Evolutionary conservation across 176 grass and related monocot genomes (phyloP), one percentile per base, ranked within the genome.

Genomic region (Saccharum spontaneum): DNA sequence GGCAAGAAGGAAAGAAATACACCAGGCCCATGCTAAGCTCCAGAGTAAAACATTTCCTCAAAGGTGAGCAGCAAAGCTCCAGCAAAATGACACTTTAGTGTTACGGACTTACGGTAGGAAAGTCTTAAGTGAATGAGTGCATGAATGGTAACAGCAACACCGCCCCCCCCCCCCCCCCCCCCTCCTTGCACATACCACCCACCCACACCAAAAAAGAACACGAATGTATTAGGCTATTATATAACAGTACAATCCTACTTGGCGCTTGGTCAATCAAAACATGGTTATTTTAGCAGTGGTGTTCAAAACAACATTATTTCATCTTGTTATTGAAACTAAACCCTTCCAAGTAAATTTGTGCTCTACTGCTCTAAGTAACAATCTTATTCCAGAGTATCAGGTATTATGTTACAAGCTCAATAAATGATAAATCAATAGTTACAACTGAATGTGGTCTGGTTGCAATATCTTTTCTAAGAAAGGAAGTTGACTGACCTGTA

Each of bases 401-500:
- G 50, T 80, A 33, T 80, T 75, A 30, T 76, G 49, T 52, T 9
- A 80, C 48, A 20, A 91, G 49, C 14, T 84, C 61, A 69, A 75
- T 64, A 68, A 64, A 85, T 38, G 26, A 87, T 52, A 83, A 67
- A 69, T 54, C 12, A 31, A 60, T n/a, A 65, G 59, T 22, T 67
- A 75, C 79, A 78, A 55, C 17, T 48, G 63, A 30, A 67, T 73
- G 77, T 37, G 16, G 2, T 60, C 39, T 78, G 45, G 28, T 33
- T 67, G 43, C 60, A 48, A 55, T 73, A 83, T 65, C 22, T 84
- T 86, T 89, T 40, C 48, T 20, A 86, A 76, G 52, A 48, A 88
- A 91, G 22, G 36, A 79, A 69, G 12, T 79, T 71, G 24, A 82
- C 59, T 64, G 60, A 92, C 97, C 91, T 99, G 91, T 70, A 99